Evolutionary conservation across 805 yeast genomes (phyloP), one percentile per base, ranked within the genome.

Genomic region (Hanseniaspora taiwanica): DNA sequence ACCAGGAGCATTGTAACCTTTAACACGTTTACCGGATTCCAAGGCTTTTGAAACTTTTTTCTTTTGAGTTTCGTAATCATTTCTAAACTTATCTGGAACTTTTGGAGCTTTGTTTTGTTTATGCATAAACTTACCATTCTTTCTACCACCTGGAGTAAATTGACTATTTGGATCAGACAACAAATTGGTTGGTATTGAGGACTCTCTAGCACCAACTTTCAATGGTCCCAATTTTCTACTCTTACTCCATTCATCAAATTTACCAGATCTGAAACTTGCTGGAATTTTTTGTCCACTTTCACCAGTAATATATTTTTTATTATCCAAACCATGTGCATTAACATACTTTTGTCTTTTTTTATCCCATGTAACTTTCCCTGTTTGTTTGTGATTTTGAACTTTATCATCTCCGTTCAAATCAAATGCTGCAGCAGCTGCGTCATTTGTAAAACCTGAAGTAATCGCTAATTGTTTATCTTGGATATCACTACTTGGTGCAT

Each of bases 241-340:
- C 47, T 76, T 70, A 56, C 81, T 81, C 99, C 99, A 91, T 34
- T 78, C 80, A 41, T 87, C 97, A 54, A 76, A 91, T 48, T 84
- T 76, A 36, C 99, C 99, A 2, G 94, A 78, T 54, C 83, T 72
- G 63, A 78, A 85, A 12, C 91, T 71, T 1, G 98, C 97, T 6
- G 97, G 96, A 37, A 91, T 75, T 56, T 74, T 75, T 51, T 81
- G 86, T 6, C 99, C 99, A 59, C 84, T 79, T 59, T 91, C 99
- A 46, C 97, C 94, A 47, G 85, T 79, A 52, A 91, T 91, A 61
- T 70, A 89, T 63, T 84, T 87, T 62, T 79, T 74, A 37, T 60
- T 60, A 53, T 84, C 94, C 17, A 78, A 66, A 46, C 91, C 83
- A 52, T 73, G 78, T 16, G 83, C 69, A 57, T 83, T 83, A 54